These are phyloP conservation scores for Phytophthora europaea DNA, from an alignment of 352 stramenopile species.

Conservation along the genomic window DNA sequence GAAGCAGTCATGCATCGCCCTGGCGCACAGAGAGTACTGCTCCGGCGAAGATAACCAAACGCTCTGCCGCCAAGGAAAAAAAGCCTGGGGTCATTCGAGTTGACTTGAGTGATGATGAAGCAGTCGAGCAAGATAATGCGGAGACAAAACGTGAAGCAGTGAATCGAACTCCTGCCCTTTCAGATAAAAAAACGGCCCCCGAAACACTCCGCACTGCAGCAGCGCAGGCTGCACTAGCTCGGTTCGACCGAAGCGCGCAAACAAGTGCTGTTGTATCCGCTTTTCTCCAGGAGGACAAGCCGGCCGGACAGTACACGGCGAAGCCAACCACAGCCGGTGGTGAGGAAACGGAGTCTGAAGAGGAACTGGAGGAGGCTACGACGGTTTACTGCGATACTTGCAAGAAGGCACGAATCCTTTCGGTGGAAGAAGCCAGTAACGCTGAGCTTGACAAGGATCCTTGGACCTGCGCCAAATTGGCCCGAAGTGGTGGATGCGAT, in stretches of 20 bases:
- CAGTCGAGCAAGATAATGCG: conserved; percentile 14
- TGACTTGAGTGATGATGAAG: conserved; percentile 26
- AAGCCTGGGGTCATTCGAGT: conserved; percentile 30
- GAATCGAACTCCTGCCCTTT: conserved; percentile 39
- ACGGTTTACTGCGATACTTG: conserved; percentile 88
- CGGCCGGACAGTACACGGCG: neutral
- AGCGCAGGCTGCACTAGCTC: conserved; percentile 64
- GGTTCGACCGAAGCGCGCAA: conserved; percentile 57
- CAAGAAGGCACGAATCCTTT: conserved; percentile 82
- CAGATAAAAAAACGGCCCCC: conserved; percentile 36
- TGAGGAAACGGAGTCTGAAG: conserved; percentile 49
- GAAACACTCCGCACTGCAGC: conserved; percentile 56
- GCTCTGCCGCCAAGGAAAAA: conserved; percentile 22
- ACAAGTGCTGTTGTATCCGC: conserved; percentile 54
- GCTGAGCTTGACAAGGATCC: conserved; percentile 38
- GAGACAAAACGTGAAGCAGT: conserved; percentile 24
- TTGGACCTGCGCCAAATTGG: conserved; percentile 75
- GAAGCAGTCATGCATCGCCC: conserved; percentile 1
- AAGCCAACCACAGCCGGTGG: conserved; percentile 14
- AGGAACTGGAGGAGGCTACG: conserved; percentile 67
- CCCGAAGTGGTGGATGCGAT: conserved; percentile 57
- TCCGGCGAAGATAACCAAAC: conserved; percentile 1
- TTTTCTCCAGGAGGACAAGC: conserved; percentile 33
- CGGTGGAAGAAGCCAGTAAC: conserved; percentile 48
- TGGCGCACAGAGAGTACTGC: conserved; percentile 12